phyloP scores from a whole-genome alignment of 495 filamentous ascomycete genomes.

The Trichoderma gamsii region DNA sequence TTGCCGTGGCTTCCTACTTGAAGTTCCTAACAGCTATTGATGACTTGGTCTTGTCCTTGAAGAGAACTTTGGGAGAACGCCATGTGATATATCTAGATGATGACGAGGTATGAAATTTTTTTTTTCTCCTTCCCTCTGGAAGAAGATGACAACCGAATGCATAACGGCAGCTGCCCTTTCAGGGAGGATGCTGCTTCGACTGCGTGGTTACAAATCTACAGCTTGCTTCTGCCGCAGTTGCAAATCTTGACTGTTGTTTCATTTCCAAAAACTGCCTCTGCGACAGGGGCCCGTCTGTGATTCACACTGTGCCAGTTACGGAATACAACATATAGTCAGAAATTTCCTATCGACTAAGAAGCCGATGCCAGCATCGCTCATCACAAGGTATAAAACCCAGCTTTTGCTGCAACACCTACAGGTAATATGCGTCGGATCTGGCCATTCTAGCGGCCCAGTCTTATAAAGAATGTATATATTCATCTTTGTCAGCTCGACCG shows the following conservation, averaged over 20 bases:
- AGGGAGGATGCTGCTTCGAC: too few relatives aligned
- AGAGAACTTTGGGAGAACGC: slow-evolving; percentile 5
- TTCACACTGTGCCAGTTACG: too few relatives aligned
- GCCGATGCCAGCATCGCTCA: background rate
- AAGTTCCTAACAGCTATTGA: slow-evolving; percentile 11
- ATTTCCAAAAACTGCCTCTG: too few relatives aligned
- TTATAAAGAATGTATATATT: background rate
- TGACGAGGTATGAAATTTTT: background rate
- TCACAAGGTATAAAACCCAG: background rate
- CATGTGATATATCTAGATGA: background rate
- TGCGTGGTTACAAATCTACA: too few relatives aligned
- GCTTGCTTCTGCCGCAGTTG: too few relatives aligned
- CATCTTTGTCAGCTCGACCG: background rate
- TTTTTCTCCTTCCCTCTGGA: too few relatives aligned
- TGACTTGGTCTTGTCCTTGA: slow-evolving; percentile 6
- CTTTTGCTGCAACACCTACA: background rate
- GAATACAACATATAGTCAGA: too few relatives aligned
- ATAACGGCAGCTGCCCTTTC: too few relatives aligned
- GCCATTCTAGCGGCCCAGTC: background rate
- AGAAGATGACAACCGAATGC: too few relatives aligned
- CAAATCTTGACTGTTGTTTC: too few relatives aligned
- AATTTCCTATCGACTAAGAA: background rate
- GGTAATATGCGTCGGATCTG: background rate
- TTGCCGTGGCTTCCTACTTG: slow-evolving; percentile 6
- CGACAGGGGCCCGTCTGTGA: too few relatives aligned